Base-by-base conservation (phyloP, 1,284 basidiomycete species). In the Phlebopus sp. region DNA sequence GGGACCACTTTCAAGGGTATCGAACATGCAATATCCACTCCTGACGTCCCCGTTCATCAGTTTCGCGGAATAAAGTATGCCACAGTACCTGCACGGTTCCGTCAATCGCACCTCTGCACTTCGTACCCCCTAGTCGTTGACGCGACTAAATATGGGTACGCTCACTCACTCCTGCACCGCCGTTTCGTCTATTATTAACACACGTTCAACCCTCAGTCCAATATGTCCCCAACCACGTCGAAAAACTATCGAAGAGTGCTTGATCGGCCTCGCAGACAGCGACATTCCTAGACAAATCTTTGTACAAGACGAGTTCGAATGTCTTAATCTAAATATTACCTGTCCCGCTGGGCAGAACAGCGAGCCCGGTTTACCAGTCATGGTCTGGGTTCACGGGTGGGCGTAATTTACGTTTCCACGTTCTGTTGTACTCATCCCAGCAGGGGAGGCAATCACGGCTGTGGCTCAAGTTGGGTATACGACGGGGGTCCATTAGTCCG, bases 351-450 rank as follows among this genome's bases (percentile, higher is more conserved):
- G 75, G 30, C 68, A 79, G 19, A 72, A 66, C 2, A 58, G 74
- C 4, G 67, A 69, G 36, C 81, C 82, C 27, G 71, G 69, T 34
- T 55, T 83, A 11, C 86, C 86, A 6, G 85, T 89, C 51, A 87
- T 89, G 85, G 62, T 88, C 36, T 89, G 85, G 86, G 71, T 89
- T 15, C 86, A 89, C 64, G 86, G 86, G 86, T 88, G 55, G 41
- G 76, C 69, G 31, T 34, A 46, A 40, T 27, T 37, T 10, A 42
- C 27, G 17, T 37, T 19, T 45, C 44, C 41, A 39, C 39, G 25
- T 49, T 52, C 42, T 46, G 39, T 43, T 37, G 18, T 41, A 49
- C 55, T 56, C 36, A 57, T 52, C 45, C 42, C 42, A 29, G 44
- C 55, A 88, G 85, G 18, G 86, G 86, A 37, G 81, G 79, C 9